Evolutionary conservation across 2,329 filamentous ascomycete genomes (phyloP), one percentile per base, ranked within the genome.

Genomic region (Scytalidium sp.): DNA sequence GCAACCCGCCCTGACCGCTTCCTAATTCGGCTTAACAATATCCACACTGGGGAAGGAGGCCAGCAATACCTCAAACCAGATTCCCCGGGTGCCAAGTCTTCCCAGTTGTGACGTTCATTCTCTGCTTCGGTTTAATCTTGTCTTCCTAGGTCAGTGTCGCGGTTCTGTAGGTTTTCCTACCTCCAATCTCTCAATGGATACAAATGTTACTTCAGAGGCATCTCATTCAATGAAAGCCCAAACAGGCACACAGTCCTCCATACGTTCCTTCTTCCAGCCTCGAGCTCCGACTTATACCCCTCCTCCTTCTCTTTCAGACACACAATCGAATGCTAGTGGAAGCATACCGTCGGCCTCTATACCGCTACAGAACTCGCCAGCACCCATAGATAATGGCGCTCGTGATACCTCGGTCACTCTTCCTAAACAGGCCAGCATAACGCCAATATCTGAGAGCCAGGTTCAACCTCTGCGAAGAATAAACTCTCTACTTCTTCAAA

Each of bases 401-500:
- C 45, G 51, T 22, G 36, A 55, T 55, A 41, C 44, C 55, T 47
- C 57, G 47, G 47, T 64, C 42, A 53, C 65, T 56, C 67, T 63
- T 22, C 70, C 60, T 42, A 62, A 62, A 45, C 72, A 79, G 62
- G 80, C 80, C 19, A 66, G 68, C 50, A 80, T 86, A 60, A 74
- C 75, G 5, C 70, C 71, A 47, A 68, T 84, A 46, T 67, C 70
- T 1, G 66, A 72, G 41, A 60, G 69, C 42, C 80, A 86, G 65
- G 67, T 85, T 50, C 70, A 78, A 50, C 74, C 80, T 41, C 73
- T 87, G 5, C 80, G 80, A 36, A 79, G 83, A 58, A 84, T 87
- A 66, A 85, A 85, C 66, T 70, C 79, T 41, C 76, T 87, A 45
- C 76, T 87, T 46, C 79, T 87, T 1, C 81, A 79, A 45, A 79